These are phyloP conservation scores for Choanephora cucurbitarum DNA, from an alignment of 371 early-diverging fungal species.

Conservation along the genomic window DNA sequence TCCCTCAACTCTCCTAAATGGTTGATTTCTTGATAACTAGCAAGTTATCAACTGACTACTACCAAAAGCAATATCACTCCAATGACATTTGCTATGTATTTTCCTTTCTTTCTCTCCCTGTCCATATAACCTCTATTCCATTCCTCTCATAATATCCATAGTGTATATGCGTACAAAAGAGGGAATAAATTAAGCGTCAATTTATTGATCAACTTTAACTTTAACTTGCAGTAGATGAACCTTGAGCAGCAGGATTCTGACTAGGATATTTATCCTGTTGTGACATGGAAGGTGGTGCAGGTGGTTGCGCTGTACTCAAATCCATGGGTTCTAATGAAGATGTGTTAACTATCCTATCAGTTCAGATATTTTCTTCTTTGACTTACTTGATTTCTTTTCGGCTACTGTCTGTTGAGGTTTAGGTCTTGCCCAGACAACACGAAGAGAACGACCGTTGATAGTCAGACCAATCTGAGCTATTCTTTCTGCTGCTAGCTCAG, in stretches of 20 bases:
- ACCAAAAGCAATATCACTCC: too few species aligned
- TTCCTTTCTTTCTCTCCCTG: too few species aligned
- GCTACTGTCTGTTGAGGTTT: constrained; percentile 46
- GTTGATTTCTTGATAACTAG: too few species aligned
- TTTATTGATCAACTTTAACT: too few species aligned
- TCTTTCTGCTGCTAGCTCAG: constrained; percentile 75
- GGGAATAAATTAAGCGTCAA: too few species aligned
- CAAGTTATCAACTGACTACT: too few species aligned
- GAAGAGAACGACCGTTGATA: constrained; percentile 52
- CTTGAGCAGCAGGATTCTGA: constrained; percentile 51
- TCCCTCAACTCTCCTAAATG: too few species aligned
- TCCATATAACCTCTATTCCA: too few species aligned
- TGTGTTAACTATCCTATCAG: background rate
- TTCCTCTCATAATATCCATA: too few species aligned
- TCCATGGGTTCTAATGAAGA: constrained; percentile 17
- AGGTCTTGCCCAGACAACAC: constrained; percentile 68
- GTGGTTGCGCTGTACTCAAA: constrained; percentile 33
- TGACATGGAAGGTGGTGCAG: constrained; percentile 45
- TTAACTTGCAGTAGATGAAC: constrained; percentile 26
- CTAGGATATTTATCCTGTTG: constrained; percentile 45
- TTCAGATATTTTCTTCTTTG: background rate
- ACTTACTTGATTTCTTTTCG: constrained; percentile 1
- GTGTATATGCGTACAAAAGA: too few species aligned
- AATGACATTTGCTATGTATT: too few species aligned
- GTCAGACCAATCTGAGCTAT: constrained; percentile 50